Evolutionary conservation across 192 early-diverging fungal genomes (phyloP).

Genomic region (Phycomyces nitens): DNA sequence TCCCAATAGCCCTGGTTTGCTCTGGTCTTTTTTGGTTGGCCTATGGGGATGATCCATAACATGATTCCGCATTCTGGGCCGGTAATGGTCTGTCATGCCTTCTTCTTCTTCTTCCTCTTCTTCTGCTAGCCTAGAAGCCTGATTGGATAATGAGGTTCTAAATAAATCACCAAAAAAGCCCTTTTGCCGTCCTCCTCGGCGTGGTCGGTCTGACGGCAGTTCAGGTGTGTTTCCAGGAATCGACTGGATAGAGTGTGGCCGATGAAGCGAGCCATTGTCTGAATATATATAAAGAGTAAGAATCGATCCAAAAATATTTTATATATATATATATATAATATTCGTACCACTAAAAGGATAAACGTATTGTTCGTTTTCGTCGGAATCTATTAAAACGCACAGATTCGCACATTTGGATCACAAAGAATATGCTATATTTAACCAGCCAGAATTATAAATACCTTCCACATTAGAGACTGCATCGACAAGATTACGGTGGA

Average conservation of each 20-base stretch:
- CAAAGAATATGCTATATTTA: not conserved
- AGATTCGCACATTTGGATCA: not conserved
- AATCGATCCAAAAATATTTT: not conserved
- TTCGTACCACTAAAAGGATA: conserved; percentile 24
- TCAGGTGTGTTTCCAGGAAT: not conserved
- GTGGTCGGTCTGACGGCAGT: not conserved
- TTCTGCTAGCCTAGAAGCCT: conserved; percentile 2
- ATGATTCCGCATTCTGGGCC: conserved; percentile 20
- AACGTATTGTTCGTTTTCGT: conserved; percentile 34
- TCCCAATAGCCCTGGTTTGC: not conserved
- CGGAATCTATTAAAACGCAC: conserved; percentile 14
- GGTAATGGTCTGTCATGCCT: conserved; percentile 2
- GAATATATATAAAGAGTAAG: not conserved
- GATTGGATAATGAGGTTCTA: conserved; percentile 1
- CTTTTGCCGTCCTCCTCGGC: not conserved
- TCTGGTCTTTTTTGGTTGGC: not conserved
- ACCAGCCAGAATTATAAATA: conserved; percentile 2
- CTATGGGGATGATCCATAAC: conserved; percentile 21
- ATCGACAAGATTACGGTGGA: conserved; percentile 34
- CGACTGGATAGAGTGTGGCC: conserved; percentile 14
- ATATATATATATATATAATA: not conserved
- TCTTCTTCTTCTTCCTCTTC: conserved; percentile 6
- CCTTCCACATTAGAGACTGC: conserved; percentile 38
- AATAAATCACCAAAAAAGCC: conserved; percentile 16
- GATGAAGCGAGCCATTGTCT: conserved; percentile 8